Percentiles rank a stretch among this genome's conserved stretches.
phyloP scores from a whole-genome alignment of 2,329 filamentous ascomycete species.

The Aureobasidium melanogenum region DNA sequence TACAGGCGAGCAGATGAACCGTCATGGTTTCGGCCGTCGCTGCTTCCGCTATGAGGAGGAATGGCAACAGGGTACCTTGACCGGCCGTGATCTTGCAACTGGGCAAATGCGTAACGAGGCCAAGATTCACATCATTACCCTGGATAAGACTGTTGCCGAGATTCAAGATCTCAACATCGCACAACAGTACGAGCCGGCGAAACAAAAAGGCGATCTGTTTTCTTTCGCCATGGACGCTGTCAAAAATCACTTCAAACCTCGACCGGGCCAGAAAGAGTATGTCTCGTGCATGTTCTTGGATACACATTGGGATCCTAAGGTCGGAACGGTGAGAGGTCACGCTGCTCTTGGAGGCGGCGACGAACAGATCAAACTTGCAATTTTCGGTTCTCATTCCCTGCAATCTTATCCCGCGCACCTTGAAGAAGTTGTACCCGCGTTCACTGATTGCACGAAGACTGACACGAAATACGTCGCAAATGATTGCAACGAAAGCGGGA shows the following conservation, averaged over 20 bases:
- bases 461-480: slow-evolving; percentile 75
- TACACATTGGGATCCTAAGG: slow-evolving; percentile 70
- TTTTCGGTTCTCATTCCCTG: slow-evolving; percentile 87
- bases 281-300: slow-evolving; percentile 83
- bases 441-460: slow-evolving; percentile 82
- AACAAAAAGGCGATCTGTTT: slow-evolving; percentile 65
- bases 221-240: slow-evolving; percentile 70
- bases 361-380: slow-evolving; percentile 69
- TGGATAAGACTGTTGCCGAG: slow-evolving; percentile 75
- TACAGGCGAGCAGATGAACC: slow-evolving; percentile 91
- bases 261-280: slow-evolving; percentile 73
- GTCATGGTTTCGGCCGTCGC: slow-evolving; percentile 75
- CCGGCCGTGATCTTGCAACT: slow-evolving; percentile 60
- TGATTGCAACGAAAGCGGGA: slow-evolving; percentile 77
- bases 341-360: slow-evolving; percentile 70
- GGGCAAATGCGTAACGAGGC: slow-evolving; percentile 82
- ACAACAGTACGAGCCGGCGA: slow-evolving; percentile 64
- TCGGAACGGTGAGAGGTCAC: slow-evolving; percentile 66
- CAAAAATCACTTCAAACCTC: slow-evolving; percentile 63
- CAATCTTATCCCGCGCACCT: slow-evolving; percentile 85
- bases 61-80: slow-evolving; percentile 78
- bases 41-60: slow-evolving; percentile 90
- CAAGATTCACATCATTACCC: slow-evolving; percentile 76
- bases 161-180: slow-evolving; percentile 68
- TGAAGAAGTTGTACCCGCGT: slow-evolving; percentile 82